A percentile compares a stretch with the other conserved stretches of the same genome.
These are phyloP conservation scores for Austroboletus niveus DNA, from an alignment of 1,284 basidiomycete species.

Conservation along the genomic window DNA sequence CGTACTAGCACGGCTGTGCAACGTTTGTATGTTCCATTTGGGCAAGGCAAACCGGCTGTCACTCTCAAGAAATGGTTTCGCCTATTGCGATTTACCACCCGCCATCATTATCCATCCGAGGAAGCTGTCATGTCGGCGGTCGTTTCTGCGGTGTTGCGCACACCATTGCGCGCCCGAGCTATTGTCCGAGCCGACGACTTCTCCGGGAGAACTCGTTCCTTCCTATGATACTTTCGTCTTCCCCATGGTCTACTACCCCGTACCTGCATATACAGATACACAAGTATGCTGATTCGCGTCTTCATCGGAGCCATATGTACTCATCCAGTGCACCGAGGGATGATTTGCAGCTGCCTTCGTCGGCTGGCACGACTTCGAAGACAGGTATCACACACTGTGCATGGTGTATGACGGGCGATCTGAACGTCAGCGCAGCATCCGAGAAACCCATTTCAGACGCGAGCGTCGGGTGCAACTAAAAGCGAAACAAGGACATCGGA, in stretches of 20 bases:
- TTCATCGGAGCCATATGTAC: conserved; percentile 61
- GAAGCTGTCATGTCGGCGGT: too few species aligned
- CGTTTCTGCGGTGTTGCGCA: too few species aligned
- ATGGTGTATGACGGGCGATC: conserved; percentile 72
- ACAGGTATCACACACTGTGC: conserved; percentile 59
- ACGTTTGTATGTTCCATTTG: too few species aligned
- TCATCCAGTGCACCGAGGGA: conserved; percentile 52
- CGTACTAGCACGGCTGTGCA: too few species aligned
- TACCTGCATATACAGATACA: conserved; percentile 76
- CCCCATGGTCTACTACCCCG: conserved; percentile 64
- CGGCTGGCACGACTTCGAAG: conserved; percentile 55
- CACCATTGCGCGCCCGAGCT: too few species aligned
- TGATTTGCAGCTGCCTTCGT: conserved; percentile 44
- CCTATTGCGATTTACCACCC: too few species aligned
- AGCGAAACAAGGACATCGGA: too few species aligned
- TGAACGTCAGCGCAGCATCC: conserved; percentile 53
- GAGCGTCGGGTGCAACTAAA: too few species aligned
- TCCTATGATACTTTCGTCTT: conserved; percentile 58
- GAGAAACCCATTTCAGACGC: conserved; percentile 47
- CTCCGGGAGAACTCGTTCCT: conserved; percentile 66
- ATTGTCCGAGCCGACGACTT: conserved; percentile 39
- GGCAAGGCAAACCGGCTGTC: too few species aligned
- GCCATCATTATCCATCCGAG: too few species aligned
- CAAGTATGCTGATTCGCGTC: conserved; percentile 57
- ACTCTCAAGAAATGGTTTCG: too few species aligned